These are phyloP conservation scores for Cryphonectria naterciae DNA, from an alignment of 2,329 filamentous ascomycete species.

Conservation along the genomic window DNA sequence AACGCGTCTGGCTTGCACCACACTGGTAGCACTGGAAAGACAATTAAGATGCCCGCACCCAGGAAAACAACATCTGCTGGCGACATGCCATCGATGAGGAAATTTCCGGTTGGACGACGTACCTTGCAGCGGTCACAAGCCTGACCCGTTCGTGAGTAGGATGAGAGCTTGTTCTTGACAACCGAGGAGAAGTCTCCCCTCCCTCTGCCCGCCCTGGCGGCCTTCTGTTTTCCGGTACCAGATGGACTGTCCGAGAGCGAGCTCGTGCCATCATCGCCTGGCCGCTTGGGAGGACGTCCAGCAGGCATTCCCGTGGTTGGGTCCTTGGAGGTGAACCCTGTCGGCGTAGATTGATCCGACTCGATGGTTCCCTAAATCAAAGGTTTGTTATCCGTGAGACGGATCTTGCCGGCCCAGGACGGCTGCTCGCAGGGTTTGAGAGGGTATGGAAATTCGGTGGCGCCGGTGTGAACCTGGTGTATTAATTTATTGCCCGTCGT, in stretches of 20 bases:
- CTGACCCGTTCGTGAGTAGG: constrained; percentile 72
- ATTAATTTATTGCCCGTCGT: constrained; percentile 1
- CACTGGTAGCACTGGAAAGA: background rate
- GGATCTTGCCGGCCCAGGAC: constrained; percentile 16
- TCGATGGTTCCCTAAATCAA: background rate
- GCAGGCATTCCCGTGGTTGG: constrained; percentile 40
- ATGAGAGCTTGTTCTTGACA: constrained; percentile 59
- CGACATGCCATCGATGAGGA: background rate
- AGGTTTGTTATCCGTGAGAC: constrained; percentile 6
- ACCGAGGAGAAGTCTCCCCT: constrained; percentile 58
- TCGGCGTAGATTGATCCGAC: background rate
- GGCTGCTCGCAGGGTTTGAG: constrained; percentile 7
- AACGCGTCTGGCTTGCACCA: background rate
- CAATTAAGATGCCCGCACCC: background rate
- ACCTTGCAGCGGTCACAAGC: constrained; percentile 90
- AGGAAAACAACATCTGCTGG: background rate
- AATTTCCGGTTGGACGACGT: constrained; percentile 33
- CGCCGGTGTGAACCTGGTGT: constrained; percentile 4
- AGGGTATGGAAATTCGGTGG: constrained; percentile 5
- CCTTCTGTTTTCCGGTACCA: constrained; percentile 48
- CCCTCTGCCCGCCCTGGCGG: constrained; percentile 53
- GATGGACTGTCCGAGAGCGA: constrained; percentile 36
- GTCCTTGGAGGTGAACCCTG: background rate
- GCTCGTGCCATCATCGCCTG: constrained; percentile 46
- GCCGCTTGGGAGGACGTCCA: constrained; percentile 49